A percentile compares a stretch with the other conserved stretches of the same genome.
These are phyloP conservation scores for Leptographium radiaticola DNA, from an alignment of 2,329 filamentous ascomycete species.

Conservation along the genomic window DNA sequence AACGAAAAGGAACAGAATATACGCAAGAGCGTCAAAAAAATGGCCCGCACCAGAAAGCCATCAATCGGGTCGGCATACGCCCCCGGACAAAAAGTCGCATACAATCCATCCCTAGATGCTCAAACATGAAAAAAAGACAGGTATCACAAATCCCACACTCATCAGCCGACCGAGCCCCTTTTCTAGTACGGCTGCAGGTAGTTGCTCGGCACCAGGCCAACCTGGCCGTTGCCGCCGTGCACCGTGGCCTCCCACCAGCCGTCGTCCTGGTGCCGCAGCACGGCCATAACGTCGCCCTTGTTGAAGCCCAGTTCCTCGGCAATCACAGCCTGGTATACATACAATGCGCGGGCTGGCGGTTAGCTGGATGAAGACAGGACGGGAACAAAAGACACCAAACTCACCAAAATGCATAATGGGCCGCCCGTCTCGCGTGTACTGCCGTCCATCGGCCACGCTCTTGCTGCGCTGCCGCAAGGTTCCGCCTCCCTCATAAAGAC, in stretches of 20 bases:
- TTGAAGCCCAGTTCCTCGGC: slow-evolving; percentile 86
- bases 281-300: slow-evolving; percentile 83
- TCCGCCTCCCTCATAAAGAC: slow-evolving; percentile 39
- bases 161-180: too few relatives aligned
- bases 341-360: slow-evolving; percentile 72
- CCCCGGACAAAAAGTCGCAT: too few relatives aligned
- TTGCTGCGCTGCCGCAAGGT: slow-evolving; percentile 52
- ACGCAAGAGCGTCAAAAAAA: too few relatives aligned
- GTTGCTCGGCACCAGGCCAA: slow-evolving; percentile 55
- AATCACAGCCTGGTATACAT: slow-evolving; percentile 88
- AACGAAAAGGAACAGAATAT: too few relatives aligned
- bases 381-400: slow-evolving; percentile 19
- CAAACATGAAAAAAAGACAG: too few relatives aligned
- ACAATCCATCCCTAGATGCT: too few relatives aligned
- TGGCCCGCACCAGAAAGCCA: too few relatives aligned
- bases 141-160: too few relatives aligned
- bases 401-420: slow-evolving; percentile 89
- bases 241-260: slow-evolving; percentile 99
- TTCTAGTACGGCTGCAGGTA: slow-evolving; percentile 43
- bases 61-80: too few relatives aligned
- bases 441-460: slow-evolving; percentile 70
- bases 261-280: slow-evolving; percentile 86
- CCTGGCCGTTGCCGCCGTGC: slow-evolving; percentile 48
- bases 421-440: slow-evolving; percentile 74
- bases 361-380: slow-evolving; percentile 1